Conservation (phyloP, 2,329 filamentous ascomycete species). For the Colletotrichum orbiculare region DNA sequence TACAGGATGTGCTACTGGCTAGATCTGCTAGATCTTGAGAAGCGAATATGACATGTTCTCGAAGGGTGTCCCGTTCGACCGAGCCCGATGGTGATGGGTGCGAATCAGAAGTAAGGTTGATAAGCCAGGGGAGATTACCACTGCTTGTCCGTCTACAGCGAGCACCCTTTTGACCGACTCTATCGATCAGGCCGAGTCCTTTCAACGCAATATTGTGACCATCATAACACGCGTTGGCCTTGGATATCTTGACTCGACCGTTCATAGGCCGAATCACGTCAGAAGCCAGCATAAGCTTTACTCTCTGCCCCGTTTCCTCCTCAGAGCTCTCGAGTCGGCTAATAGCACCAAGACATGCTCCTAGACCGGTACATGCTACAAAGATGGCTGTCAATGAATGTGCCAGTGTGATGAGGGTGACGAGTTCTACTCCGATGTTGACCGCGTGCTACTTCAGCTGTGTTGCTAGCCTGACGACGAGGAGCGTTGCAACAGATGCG, state of each 20-base stretch:
- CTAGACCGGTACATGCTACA: conserved; percentile 45
- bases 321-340: conserved; percentile 43
- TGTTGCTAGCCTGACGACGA: conserved; percentile 62
- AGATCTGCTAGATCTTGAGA: no score
- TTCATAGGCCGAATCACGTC: conserved; percentile 44
- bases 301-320: conserved; percentile 40
- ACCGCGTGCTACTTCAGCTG: conserved; percentile 47
- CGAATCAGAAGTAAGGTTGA: not conserved
- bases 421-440: conserved; percentile 51
- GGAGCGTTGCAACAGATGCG: conserved; percentile 58
- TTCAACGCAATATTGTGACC: not conserved
- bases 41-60: no score
- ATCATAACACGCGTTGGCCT: conserved; percentile 42
- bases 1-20: no score
- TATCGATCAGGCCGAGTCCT: conserved; percentile 39
- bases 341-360: conserved; percentile 44
- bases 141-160: conserved; percentile 50
- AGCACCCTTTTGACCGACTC: conserved; percentile 47
- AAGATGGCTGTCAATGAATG: conserved; percentile 44
- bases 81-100: no score
- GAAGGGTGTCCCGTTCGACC: no score
- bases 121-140: not conserved
- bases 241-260: conserved; percentile 43
- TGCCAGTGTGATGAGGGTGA: conserved; percentile 52
- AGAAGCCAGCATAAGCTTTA: conserved; percentile 30